phyloP scores from a whole-genome alignment of 108 stramenopile genomes.

The Discostella pseudostelligera region DNA sequence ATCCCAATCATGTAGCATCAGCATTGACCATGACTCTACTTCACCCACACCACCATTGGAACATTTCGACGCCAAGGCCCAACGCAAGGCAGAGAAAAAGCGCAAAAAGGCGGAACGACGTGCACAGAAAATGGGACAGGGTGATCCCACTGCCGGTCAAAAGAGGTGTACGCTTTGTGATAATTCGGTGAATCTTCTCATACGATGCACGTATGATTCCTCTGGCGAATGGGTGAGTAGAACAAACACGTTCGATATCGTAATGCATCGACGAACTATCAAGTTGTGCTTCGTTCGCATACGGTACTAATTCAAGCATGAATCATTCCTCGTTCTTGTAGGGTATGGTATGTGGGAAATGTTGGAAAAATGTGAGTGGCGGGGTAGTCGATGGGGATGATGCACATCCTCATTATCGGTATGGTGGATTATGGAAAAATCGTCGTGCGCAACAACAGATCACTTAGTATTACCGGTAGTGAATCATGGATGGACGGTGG shows the following conservation, averaged over 20 bases:
- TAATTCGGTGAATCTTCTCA: constrained; percentile 59
- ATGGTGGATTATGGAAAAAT: constrained; percentile 90
- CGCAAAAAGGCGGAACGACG: constrained; percentile 62
- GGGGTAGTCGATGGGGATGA: constrained; percentile 85
- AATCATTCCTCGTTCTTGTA: background rate
- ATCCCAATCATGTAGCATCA: background rate
- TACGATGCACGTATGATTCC: constrained; percentile 66
- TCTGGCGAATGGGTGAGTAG: constrained; percentile 45
- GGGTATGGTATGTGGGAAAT: constrained; percentile 83
- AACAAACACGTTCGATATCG: too few species aligned
- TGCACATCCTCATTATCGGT: constrained; percentile 80
- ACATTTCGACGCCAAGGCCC: constrained; percentile 28
- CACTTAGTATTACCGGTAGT: too few species aligned
- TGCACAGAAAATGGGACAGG: constrained; percentile 63
- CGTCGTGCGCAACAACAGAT: constrained; percentile 30
- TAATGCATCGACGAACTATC: too few species aligned
- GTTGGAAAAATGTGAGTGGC: constrained; percentile 81
- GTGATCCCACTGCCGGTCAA: constrained; percentile 58
- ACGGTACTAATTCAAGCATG: too few species aligned
- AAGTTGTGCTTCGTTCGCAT: too few species aligned
- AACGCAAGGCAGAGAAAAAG: constrained; percentile 69
- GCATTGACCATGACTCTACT: constrained; percentile 7
- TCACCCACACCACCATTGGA: constrained; percentile 7
- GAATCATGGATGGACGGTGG: too few species aligned
- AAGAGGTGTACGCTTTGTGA: constrained; percentile 69